Conservation (phyloP, 2,329 filamentous ascomycete species). For the Grosmannia clavigera region DNA sequence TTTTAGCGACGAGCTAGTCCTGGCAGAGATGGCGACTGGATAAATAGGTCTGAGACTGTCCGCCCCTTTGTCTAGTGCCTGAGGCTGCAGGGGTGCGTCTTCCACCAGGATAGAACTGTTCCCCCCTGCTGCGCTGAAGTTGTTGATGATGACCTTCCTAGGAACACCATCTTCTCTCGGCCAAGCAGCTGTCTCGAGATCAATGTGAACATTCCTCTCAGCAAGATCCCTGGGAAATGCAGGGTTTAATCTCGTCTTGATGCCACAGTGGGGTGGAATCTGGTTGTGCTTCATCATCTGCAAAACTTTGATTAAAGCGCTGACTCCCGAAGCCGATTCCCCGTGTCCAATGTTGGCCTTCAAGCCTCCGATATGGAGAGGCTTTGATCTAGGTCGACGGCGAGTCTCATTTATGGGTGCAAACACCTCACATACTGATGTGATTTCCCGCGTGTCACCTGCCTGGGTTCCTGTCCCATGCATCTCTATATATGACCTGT, state of each 20-base stretch:
- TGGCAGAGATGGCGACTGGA: neutral
- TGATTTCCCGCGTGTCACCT: conserved; percentile 73
- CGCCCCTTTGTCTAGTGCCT: neutral
- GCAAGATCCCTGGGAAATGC: conserved; percentile 43
- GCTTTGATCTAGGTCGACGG: conserved; percentile 33
- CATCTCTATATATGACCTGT: conserved; percentile 68
- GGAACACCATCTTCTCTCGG: conserved; percentile 24
- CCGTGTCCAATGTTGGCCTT: conserved; percentile 55
- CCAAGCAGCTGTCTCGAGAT: conserved; percentile 34
- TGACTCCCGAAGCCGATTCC: conserved; percentile 48
- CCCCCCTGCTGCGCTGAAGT: conserved; percentile 59
- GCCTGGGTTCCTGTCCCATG: conserved; percentile 82
- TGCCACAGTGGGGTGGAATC: conserved; percentile 55
- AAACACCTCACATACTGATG: conserved; percentile 51
- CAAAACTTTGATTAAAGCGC: conserved; percentile 51
- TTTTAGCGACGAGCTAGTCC: neutral
- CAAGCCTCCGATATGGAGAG: conserved; percentile 48
- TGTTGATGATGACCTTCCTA: conserved; percentile 44
- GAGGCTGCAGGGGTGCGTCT: conserved; percentile 34
- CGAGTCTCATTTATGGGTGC: conserved; percentile 29
- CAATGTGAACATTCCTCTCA: conserved; percentile 46
- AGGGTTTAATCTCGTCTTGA: conserved; percentile 51
- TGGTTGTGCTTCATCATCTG: conserved; percentile 50
- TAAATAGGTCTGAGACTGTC: too few species aligned
- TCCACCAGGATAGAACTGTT: conserved; percentile 57